These are phyloP conservation scores for Lactifluus piperatus DNA, from an alignment of 768 basidiomycete genomes.

Conservation along the genomic window DNA sequence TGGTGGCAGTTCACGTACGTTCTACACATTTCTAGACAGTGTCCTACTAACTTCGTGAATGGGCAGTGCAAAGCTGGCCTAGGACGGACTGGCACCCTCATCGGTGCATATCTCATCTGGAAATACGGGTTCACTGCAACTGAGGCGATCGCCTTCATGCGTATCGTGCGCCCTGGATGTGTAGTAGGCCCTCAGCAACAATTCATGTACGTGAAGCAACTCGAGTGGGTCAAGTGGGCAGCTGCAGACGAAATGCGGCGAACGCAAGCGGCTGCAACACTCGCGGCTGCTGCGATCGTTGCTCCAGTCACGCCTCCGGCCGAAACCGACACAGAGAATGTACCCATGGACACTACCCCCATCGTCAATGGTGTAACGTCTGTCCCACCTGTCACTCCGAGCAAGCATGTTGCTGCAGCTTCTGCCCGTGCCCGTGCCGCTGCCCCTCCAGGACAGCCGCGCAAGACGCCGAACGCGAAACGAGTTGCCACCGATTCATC, in stretches of 20 bases:
- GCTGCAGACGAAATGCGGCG: constrained; percentile 73
- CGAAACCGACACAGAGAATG: constrained; percentile 55
- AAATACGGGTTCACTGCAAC: constrained; percentile 96
- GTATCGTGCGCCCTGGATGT: constrained; percentile 89
- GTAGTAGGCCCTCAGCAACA: constrained; percentile 92
- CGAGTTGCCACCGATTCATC: constrained; percentile 60
- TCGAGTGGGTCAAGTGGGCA: constrained; percentile 92
- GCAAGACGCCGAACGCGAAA: constrained; percentile 80
- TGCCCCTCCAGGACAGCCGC: constrained; percentile 73
- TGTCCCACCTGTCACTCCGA: constrained; percentile 74
- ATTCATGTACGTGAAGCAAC: constrained; percentile 89
- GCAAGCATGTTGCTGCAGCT: constrained; percentile 62
- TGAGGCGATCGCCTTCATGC: constrained; percentile 97
- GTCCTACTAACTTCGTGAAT: constrained; percentile 14
- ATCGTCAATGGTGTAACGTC: constrained; percentile 21
- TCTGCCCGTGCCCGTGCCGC: constrained; percentile 63
- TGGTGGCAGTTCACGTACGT: constrained; percentile 82
- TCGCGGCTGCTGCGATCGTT: constrained; percentile 39
- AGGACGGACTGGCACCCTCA: constrained; percentile 91
- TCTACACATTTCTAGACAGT: neutral
- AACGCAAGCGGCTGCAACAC: constrained; percentile 32
- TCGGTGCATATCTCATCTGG: constrained; percentile 98
- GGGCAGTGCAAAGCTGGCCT: constrained; percentile 90
- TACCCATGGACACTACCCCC: constrained; percentile 21
- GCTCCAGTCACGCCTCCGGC: constrained; percentile 77